Evolutionary conservation across 495 filamentous ascomycete species (phyloP), one percentile per base, ranked within the genome.

Genomic region (Xylaria castorea): DNA sequence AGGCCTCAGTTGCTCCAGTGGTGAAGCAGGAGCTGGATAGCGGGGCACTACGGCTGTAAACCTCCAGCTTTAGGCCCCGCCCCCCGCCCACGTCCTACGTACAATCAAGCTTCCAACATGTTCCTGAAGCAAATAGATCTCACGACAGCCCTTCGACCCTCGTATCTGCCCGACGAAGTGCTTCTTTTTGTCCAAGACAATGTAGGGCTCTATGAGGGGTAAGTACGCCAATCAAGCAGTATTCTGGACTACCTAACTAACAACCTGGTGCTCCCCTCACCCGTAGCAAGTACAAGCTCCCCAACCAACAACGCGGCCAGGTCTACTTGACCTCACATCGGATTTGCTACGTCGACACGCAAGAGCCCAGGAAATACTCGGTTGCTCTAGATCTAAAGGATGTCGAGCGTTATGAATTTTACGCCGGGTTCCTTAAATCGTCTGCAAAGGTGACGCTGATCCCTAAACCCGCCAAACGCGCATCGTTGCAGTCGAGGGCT

Each of bases 131-230:
- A 91, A 78, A 86, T 98, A 77, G 95, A 98, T 82, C 88, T 99
- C 76, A 98, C 97, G 9, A 97, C 94, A 81, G 96, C 96, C 72
- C 89, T 97, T 79, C 92, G 97, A 85, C 96, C 96, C 55, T 90
- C 90, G 66, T 90, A 97, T 72, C 87, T 97, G 61, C 93, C 94
- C 73, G 97, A 97, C 84, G 96, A 98, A 81, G 85, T 87, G 71
- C 85, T 98, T 40, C 89, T 98, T 70, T 98, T 98, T 84, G 94
- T 99, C 72, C 94, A 97, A 83, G 93, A 98, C 87, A 92, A 92
- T 81, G 96, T 98, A 78, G 96, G 97, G 76, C 85, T 99, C 74
- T 99, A 99, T 83, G 93, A 98, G 86, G 96, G 97, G 95, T 98
- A 85, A 83, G 91, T 83, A 38, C 38, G 7, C 36, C 20, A 25